phyloP scores from a whole-genome alignment of 140 eudicot genomes.

The Flaveria floridana region DNA sequence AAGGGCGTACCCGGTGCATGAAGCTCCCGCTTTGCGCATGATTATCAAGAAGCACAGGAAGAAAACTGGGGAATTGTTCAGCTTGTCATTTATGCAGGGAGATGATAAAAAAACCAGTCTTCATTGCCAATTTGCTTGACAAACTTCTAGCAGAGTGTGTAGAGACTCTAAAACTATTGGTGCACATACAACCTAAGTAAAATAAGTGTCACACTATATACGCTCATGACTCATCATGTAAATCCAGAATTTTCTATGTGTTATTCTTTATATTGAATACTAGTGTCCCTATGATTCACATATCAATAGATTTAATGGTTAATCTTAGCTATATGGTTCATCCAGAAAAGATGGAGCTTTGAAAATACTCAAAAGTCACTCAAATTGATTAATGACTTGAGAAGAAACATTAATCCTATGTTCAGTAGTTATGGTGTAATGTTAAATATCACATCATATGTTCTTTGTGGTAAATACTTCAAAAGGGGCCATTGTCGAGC shows the following conservation, averaged over 20 bases:
- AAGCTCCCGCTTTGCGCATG: constrained; percentile 8
- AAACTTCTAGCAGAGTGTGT: constrained; percentile 37
- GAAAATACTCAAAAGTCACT: background rate
- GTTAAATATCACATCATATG: constrained; percentile 1
- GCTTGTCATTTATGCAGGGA: constrained; percentile 33
- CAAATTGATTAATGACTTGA: background rate
- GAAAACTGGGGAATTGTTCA: constrained; percentile 43
- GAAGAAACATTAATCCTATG: background rate
- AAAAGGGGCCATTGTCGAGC: background rate
- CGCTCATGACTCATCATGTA: constrained; percentile 5
- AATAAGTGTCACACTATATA: background rate
- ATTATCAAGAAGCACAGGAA: constrained; percentile 47
- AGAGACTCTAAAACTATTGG: constrained; percentile 31
- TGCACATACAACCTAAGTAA: constrained; percentile 7
- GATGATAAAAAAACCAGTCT: constrained; percentile 32
- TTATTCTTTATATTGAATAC: constrained; percentile 7
- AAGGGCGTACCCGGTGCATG: constrained; percentile 2
- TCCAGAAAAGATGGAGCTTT: background rate
- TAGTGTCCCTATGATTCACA: constrained; percentile 10
- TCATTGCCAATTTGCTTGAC: constrained; percentile 36
- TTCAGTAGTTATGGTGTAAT: constrained; percentile 2
- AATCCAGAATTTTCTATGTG: constrained; percentile 22
- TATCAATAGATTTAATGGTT: background rate
- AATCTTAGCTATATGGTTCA: constrained; percentile 26
- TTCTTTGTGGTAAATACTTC: constrained; percentile 2